Conservation (phyloP, 768 basidiomycete genomes). For the Mrakia gelida region DNA sequence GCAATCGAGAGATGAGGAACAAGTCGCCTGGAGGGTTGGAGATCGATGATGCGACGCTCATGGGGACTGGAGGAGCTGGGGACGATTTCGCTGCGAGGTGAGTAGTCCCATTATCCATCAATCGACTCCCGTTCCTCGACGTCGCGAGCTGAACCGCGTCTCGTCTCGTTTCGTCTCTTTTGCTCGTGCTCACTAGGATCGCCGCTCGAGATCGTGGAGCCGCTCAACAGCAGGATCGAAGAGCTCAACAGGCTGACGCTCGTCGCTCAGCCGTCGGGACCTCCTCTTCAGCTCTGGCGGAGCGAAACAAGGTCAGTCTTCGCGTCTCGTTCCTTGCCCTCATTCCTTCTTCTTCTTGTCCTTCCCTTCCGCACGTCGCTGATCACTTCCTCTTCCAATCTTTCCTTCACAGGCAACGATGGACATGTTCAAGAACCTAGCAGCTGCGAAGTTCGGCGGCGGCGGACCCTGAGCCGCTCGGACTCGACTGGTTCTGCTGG, state of each 20-base stretch:
- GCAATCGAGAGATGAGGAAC: conserved; percentile 26
- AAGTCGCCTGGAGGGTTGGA: conserved; percentile 20
- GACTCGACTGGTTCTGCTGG: no score
- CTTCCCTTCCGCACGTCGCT: not conserved
- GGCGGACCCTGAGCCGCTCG: no score
- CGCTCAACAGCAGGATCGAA: conserved; percentile 12
- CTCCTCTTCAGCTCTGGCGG: conserved; percentile 8
- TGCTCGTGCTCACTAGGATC: conserved; percentile 8
- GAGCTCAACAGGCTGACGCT: conserved; percentile 20
- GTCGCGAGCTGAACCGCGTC: no score
- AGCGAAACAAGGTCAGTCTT: conserved; percentile 13
- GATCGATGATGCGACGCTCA: conserved; percentile 16
- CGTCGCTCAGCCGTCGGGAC: conserved; percentile 14
- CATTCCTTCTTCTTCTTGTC: not conserved
- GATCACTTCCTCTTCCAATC: not conserved
- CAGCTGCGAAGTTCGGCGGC: conserved; percentile 13
- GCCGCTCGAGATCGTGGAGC: conserved; percentile 26
- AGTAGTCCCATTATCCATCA: not conserved
- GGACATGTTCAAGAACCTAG: conserved; percentile 21
- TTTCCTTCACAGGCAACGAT: not conserved
- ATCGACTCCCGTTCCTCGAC: not conserved
- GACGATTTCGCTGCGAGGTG: conserved; percentile 21
- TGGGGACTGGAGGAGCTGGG: conserved; percentile 1
- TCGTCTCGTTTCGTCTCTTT: not conserved
- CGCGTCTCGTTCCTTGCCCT: not conserved